Conservation (phyloP, 179 eudicot species). For the Beta macrorhiza region DNA sequence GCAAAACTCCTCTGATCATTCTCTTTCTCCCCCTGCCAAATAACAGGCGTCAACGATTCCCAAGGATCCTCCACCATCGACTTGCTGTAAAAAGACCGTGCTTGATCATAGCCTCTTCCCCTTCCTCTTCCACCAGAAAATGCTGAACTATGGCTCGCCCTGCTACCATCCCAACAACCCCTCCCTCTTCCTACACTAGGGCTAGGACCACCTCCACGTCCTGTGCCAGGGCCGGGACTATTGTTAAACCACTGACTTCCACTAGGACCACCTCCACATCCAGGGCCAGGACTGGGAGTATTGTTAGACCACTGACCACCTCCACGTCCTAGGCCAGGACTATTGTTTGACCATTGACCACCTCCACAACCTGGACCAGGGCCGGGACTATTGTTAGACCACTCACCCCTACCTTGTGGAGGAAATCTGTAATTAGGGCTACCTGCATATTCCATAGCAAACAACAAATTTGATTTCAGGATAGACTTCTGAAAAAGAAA, state of each 20-base stretch:
- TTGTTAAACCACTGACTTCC: constrained; percentile 32
- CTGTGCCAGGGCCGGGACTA: constrained; percentile 29
- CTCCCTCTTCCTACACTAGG: constrained; percentile 47
- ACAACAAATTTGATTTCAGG: neutral
- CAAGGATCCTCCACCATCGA: constrained; percentile 85
- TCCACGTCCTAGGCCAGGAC: constrained; percentile 6
- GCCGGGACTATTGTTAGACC: constrained; percentile 29
- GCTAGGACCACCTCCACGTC: constrained; percentile 32
- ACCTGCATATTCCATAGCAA: constrained; percentile 26
- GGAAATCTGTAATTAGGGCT: constrained; percentile 33
- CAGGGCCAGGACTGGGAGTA: constrained; percentile 31
- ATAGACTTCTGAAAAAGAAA: neutral
- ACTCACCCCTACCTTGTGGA: constrained; percentile 34
- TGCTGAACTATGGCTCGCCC: constrained; percentile 34
- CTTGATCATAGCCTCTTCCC: constrained; percentile 40
- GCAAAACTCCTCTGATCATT: constrained; percentile 9
- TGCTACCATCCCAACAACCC: constrained; percentile 32
- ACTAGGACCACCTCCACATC: constrained; percentile 35
- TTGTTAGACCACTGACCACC: constrained; percentile 21
- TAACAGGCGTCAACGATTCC: constrained; percentile 54
- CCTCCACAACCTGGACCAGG: constrained; percentile 29
- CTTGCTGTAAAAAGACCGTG: constrained; percentile 43
- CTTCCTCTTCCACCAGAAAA: constrained; percentile 43
- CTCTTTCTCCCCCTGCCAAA: constrained; percentile 40
- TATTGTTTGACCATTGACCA: constrained; percentile 28